Evolutionary conservation across 2,329 filamentous ascomycete genomes (phyloP).

Genomic region (Pseudogymnoascus sp.): DNA sequence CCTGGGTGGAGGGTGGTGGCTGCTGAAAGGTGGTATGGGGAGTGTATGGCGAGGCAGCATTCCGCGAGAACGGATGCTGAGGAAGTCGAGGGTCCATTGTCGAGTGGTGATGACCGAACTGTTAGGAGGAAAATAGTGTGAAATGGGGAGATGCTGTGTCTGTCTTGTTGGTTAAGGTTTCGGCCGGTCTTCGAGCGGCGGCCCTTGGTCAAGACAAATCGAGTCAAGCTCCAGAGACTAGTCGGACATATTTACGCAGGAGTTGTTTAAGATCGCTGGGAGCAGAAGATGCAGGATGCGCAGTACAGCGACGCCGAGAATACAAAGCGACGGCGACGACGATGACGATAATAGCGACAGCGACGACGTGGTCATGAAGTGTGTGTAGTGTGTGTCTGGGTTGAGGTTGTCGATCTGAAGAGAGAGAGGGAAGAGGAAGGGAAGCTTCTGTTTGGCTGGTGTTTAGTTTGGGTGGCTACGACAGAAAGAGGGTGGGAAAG

Average conservation of each 20-base stretch:
- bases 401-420: slow-evolving; percentile 4
- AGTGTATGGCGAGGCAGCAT: slow-evolving; percentile 28
- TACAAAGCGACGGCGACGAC: not conserved
- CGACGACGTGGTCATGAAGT: not conserved
- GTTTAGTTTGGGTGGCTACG: not conserved
- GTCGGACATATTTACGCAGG: not conserved
- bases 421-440: not conserved
- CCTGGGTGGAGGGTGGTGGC: slow-evolving; percentile 21
- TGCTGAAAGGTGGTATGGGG: slow-evolving; percentile 24
- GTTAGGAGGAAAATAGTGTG: slow-evolving; percentile 1
- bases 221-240: slow-evolving; percentile 9
- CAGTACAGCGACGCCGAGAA: no score
- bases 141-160: not conserved
- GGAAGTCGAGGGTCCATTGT: slow-evolving; percentile 31
- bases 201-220: slow-evolving; percentile 1
- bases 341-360: not conserved
- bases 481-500: not conserved
- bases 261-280: not conserved
- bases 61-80: slow-evolving; percentile 27
- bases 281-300: not conserved
- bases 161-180: slow-evolving; percentile 6
- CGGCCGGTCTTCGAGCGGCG: not conserved
- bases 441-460: slow-evolving; percentile 1
- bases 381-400: not conserved
- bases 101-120: slow-evolving; percentile 9